Percentiles rank a stretch among this genome's conserved stretches.
phyloP scores from a whole-genome alignment of 768 basidiomycete genomes.

The Clavulina sp. region DNA sequence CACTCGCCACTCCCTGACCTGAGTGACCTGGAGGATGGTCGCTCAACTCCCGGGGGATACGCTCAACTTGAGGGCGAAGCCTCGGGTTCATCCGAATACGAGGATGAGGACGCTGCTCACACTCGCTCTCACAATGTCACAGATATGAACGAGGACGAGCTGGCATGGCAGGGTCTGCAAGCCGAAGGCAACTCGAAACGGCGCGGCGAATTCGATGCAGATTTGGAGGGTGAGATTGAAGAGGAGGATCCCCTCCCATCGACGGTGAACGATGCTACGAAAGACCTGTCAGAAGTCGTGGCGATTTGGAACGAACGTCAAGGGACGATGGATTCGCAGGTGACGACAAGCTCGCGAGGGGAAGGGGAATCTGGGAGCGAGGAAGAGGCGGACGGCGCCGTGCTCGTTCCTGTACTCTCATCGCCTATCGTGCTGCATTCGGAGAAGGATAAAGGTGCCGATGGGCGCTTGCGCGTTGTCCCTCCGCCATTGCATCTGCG shows the following conservation, averaged over 20 bases:
- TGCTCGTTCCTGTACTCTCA: background rate
- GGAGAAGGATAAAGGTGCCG: background rate
- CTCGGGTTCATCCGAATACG: background rate
- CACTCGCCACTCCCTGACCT: background rate
- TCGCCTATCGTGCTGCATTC: background rate
- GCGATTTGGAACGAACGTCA: constrained; percentile 10
- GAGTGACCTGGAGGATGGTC: background rate
- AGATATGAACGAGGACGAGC: too few species aligned
- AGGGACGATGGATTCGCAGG: background rate
- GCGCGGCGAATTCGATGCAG: background rate
- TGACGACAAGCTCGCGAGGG: background rate
- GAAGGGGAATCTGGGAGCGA: too few species aligned
- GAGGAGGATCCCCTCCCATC: background rate
- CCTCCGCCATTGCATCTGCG: background rate
- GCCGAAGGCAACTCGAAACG: too few species aligned
- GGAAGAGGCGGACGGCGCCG: too few species aligned
- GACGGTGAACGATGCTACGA: constrained; percentile 17
- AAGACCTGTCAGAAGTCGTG: constrained; percentile 14
- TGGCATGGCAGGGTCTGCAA: background rate
- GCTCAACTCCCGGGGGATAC: too few species aligned
- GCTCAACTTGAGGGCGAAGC: background rate
- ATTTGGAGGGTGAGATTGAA: background rate
- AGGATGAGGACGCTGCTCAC: background rate
- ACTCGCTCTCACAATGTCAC: background rate
- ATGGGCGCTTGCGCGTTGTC: background rate